Base-by-base conservation (phyloP, 129 eudicot species). In the Flaveria linearis region DNA sequence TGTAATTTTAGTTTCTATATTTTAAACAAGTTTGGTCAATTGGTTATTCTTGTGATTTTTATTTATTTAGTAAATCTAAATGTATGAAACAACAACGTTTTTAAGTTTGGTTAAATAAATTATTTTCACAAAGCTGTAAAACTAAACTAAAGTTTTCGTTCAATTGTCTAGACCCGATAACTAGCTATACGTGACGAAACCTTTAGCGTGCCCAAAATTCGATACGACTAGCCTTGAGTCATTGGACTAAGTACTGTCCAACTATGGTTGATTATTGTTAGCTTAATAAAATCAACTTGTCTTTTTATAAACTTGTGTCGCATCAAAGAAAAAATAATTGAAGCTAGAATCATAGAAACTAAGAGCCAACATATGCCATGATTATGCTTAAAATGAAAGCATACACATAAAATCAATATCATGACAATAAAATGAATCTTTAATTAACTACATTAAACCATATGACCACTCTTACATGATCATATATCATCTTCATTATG, bases 401-500 rank as follows among this genome's bases (percentile, higher is more conserved):
- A 73, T 73, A 80, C 58, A 66, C 73, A 66, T 66, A 17, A 75
- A 72, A n/a, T 8, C 7, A 75, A 61, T 75, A 46, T 47, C 30
- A 47, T 12, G 61, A 63, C 13, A 42, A 70, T 69, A 78, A 36
- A 28, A 73, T 43, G 75, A 43, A 67, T 67, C 63, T 53, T 66
- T 73, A 43, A 68, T 73, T 45, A 53, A 67, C 74, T 73, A 80
- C 65, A 65, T 64, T 41, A 65, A 42, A 80, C 75, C 63, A 80
- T 80, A 74, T 33, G 58, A 68, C 25, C 22, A 62, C 39, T 28
- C 75, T 61, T 75, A 69, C 51, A 76, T 50, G 3, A 42, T 49
- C 71, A 69, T 58, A 43, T 23, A 76, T 45, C 33, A 56, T 68
- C 76, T 56, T 69, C 50, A 78, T 60, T 16, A 47, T 47, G 77